These are phyloP conservation scores for Talaromyces verruculosus DNA, from an alignment of 2,329 filamentous ascomycete genomes.

Conservation along the genomic window DNA sequence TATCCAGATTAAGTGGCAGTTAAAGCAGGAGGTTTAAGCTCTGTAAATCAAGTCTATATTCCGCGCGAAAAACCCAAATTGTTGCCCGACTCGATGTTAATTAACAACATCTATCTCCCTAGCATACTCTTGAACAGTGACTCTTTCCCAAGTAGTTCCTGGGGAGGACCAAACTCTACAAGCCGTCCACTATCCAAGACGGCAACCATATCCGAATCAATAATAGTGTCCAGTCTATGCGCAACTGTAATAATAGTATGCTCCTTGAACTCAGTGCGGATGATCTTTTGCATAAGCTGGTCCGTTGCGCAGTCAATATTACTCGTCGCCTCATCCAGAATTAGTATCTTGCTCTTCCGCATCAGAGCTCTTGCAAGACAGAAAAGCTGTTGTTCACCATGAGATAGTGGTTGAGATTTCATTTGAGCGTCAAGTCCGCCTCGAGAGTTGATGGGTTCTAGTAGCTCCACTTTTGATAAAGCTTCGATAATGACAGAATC, in stretches of 20 bases:
- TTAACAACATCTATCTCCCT: neutral
- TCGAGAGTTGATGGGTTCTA: slow-evolving; percentile 37
- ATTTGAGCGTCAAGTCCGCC: slow-evolving; percentile 46
- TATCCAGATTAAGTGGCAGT: neutral
- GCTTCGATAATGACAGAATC: slow-evolving; percentile 39
- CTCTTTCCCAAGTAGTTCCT: slow-evolving; percentile 14
- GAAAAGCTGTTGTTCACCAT: slow-evolving; percentile 71
- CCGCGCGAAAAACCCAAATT: neutral
- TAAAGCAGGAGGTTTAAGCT: neutral
- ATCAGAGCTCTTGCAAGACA: slow-evolving; percentile 72
- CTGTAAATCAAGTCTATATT: neutral
- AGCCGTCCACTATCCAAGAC: slow-evolving; percentile 48
- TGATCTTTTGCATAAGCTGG: slow-evolving; percentile 67
- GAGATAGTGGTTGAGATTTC: slow-evolving; percentile 54
- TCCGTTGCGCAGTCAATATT: slow-evolving; percentile 74
- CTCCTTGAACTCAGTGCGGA: slow-evolving; percentile 63
- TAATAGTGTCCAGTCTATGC: slow-evolving; percentile 70
- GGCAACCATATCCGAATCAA: slow-evolving; percentile 69
- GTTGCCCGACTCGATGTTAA: neutral
- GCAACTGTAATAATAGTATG: slow-evolving; percentile 70
- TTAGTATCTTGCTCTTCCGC: slow-evolving; percentile 68
- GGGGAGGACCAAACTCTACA: slow-evolving; percentile 19
- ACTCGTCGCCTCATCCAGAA: slow-evolving; percentile 73
- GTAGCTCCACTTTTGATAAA: slow-evolving; percentile 40
- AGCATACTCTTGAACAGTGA: slow-evolving; percentile 2